phyloP scores from a whole-genome alignment of 2,329 filamentous ascomycete species.

The Neopestalotiopsis clavispora region DNA sequence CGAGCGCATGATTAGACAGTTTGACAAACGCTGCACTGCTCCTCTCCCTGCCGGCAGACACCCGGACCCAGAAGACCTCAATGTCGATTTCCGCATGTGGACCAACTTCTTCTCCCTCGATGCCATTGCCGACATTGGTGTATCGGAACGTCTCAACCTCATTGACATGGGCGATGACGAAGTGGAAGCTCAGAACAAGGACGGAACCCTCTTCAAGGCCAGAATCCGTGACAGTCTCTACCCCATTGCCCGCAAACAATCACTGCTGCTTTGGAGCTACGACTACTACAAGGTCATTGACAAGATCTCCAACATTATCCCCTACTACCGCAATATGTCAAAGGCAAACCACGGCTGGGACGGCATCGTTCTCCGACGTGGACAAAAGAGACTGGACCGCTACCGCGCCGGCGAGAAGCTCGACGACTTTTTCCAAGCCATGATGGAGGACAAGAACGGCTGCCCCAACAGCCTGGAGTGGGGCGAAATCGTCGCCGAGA shows the following conservation, averaged over 20 bases:
- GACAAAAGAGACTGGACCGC: conserved; percentile 46
- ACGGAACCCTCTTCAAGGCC: conserved; percentile 50
- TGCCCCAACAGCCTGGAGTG: conserved; percentile 51
- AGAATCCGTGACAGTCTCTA: conserved; percentile 57
- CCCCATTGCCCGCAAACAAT: conserved; percentile 54
- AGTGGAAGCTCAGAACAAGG: conserved; percentile 45
- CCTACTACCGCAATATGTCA: conserved; percentile 45
- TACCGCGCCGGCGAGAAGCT: conserved; percentile 57
- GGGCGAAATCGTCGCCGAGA: conserved; percentile 63
- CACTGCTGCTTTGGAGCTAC: conserved; percentile 54
- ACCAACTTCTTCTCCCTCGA: conserved; percentile 62
- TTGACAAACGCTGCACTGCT: conserved; percentile 46
- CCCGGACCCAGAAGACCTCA: conserved; percentile 43
- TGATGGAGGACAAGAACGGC: conserved; percentile 55
- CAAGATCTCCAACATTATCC: conserved; percentile 51
- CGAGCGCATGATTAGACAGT: conserved; percentile 45
- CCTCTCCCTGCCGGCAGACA: conserved; percentile 36
- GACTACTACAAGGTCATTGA: conserved; percentile 54
- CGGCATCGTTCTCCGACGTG: conserved; percentile 52
- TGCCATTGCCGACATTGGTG: conserved; percentile 60
- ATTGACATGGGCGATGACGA: conserved; percentile 54
- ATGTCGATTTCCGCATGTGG: conserved; percentile 55
- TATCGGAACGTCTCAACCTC: conserved; percentile 55
- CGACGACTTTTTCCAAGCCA: conserved; percentile 61
- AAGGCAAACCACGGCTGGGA: conserved; percentile 48